Conservation (phyloP, 345 rosid species). For the Dipteronia sinensis region DNA sequence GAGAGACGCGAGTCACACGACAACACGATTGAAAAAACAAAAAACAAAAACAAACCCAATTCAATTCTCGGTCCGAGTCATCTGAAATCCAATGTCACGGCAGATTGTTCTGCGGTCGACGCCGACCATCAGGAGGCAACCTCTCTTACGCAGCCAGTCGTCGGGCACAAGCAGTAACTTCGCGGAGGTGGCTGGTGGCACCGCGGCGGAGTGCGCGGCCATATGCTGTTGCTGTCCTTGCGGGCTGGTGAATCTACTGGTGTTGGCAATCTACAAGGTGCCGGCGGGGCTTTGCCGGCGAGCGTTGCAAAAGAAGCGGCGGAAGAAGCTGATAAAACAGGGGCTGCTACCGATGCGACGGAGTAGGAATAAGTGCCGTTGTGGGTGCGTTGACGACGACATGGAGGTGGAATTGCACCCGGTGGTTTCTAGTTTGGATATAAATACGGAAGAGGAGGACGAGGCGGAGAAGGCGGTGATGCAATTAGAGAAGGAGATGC, state of each 20-base stretch:
- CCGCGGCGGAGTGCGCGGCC: constrained; percentile 77
- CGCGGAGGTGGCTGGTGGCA: constrained; percentile 55
- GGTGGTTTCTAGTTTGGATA: constrained; percentile 21
- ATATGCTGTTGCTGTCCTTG: constrained; percentile 76
- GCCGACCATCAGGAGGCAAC: not conserved
- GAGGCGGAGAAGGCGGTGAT: constrained; percentile 34
- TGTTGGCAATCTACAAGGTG: constrained; percentile 57
- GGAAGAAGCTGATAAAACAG: constrained; percentile 33
- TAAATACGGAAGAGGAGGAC: constrained; percentile 11
- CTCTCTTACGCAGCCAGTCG: constrained; percentile 22
- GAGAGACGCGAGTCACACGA: not conserved
- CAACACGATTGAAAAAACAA: not conserved
- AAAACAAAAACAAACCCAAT: not conserved
- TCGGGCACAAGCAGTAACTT: constrained; percentile 22
- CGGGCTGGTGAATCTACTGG: constrained; percentile 51
- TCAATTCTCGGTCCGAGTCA: not conserved
- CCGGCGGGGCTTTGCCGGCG: constrained; percentile 60
- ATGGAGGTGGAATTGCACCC: constrained; percentile 36
- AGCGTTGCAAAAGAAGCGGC: constrained; percentile 39
- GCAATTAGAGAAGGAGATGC: constrained; percentile 57
- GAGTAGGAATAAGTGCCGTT: constrained; percentile 11
- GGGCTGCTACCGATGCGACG: constrained; percentile 36
- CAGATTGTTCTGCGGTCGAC: not conserved
- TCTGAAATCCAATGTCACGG: constrained; percentile 16
- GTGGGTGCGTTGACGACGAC: constrained; percentile 39